Conservation (phyloP, 257 asterid species). For the Leonotis leonurus region DNA sequence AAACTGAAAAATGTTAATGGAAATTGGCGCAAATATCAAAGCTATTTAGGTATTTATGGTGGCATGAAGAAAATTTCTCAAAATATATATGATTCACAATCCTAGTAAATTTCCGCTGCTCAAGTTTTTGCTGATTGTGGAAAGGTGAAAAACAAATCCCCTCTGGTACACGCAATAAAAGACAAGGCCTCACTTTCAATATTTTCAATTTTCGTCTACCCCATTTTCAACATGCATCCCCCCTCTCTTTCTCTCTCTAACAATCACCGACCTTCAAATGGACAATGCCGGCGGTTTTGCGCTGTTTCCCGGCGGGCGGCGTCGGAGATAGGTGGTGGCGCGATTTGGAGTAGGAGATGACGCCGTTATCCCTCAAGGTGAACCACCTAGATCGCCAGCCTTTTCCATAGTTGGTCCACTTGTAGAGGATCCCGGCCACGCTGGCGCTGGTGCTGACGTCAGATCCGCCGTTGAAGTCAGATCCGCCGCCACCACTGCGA, state of each 20-base stretch:
- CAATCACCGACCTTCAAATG: slow-evolving; percentile 56
- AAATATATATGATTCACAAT: slow-evolving; percentile 16
- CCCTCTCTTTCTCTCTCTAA: neutral
- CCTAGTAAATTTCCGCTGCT: slow-evolving; percentile 15
- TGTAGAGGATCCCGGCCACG: slow-evolving; percentile 70
- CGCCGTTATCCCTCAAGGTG: slow-evolving; percentile 57
- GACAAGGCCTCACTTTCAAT: slow-evolving; percentile 40
- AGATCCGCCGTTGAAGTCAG: slow-evolving; percentile 58
- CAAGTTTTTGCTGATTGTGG: slow-evolving; percentile 32
- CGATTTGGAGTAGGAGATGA: slow-evolving; percentile 67
- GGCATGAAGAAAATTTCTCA: neutral
- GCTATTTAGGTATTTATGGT: slow-evolving; percentile 16
- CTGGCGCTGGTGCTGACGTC: slow-evolving; percentile 40
- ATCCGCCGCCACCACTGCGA: slow-evolving; percentile 41
- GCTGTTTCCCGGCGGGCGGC: slow-evolving; percentile 35
- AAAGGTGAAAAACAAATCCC: slow-evolving; percentile 21
- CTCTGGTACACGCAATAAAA: slow-evolving; percentile 25
- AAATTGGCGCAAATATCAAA: slow-evolving; percentile 31
- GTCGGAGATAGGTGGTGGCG: slow-evolving; percentile 40
- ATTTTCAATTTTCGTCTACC: slow-evolving; percentile 22
- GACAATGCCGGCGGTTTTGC: slow-evolving; percentile 61
- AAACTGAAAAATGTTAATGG: neutral
- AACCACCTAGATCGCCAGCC: slow-evolving; percentile 99
- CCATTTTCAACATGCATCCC: neutral
- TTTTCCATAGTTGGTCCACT: slow-evolving; percentile 91